These are phyloP conservation scores for Craspedostauros australis DNA, from an alignment of 108 stramenopile species.

Conservation along the genomic window DNA sequence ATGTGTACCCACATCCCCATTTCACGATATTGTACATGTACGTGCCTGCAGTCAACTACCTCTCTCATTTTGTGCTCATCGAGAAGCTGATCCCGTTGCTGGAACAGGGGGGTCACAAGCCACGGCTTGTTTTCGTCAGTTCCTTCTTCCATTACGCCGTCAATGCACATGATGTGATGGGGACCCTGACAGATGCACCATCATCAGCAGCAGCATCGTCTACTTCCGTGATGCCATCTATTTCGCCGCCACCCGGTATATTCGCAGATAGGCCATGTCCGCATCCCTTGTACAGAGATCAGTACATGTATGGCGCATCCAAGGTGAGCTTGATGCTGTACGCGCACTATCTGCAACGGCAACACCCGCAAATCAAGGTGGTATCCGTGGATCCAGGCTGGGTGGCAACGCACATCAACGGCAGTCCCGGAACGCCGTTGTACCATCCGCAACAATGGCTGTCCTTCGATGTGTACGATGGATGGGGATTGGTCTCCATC, in stretches of 20 bases:
- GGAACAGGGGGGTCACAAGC: conserved; percentile 2
- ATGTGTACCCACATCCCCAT: too few species aligned
- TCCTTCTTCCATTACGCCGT: conserved; percentile 22
- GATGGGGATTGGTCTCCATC: too few species aligned
- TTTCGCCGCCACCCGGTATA: too few species aligned
- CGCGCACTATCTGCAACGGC: conserved; percentile 5
- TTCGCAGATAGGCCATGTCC: too few species aligned
- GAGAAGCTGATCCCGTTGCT: conserved; percentile 24
- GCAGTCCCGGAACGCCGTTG: too few species aligned
- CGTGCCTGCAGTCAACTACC: conserved; percentile 44
- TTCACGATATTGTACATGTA: too few species aligned
- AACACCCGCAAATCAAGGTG: not conserved
- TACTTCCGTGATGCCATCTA: too few species aligned
- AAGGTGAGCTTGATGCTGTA: conserved; percentile 34
- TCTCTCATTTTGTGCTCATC: conserved; percentile 36
- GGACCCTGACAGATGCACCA: too few species aligned
- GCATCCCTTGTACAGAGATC: conserved; percentile 9
- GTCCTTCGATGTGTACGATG: too few species aligned
- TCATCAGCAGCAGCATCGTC: too few species aligned
- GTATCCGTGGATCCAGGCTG: conserved; percentile 28
- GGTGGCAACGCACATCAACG: conserved; percentile 32
- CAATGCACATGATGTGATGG: not conserved
- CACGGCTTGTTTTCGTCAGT: conserved; percentile 19
- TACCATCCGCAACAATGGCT: too few species aligned
- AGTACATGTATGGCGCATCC: conserved; percentile 21